Base-by-base conservation (phyloP, 306 rosid genomes). In the Sphenostylis stenocarpa region DNA sequence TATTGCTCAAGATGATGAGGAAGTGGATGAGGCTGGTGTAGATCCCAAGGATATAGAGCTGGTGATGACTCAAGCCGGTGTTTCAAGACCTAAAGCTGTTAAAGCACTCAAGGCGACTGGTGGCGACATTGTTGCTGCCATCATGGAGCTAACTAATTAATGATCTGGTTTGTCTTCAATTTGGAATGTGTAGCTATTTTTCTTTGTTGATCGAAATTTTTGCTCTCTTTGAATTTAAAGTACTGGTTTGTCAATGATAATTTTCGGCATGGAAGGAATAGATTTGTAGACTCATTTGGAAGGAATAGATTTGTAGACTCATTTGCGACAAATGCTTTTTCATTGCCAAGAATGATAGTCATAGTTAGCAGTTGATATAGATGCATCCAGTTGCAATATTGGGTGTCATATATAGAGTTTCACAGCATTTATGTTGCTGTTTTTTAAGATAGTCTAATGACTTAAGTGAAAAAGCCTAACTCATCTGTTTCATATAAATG, bases 1-100 rank as follows among this genome's bases (percentile, higher is more conserved):
- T 6, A 67, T 70, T 24, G 88, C 87, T 24, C 97, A 86, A 36
- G 98, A 91, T 44, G 98, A 93, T 1, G 98, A 93, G 53, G 97
- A 81, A 8, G 97, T 84, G 6, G 98, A 91, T 17, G 98, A 93
- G 81, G 76, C 88, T 0, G 98, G 80, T 17, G 98, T 93, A 5
- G 98, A 93, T 76, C 90, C 90, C 38, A 93, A 93, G 81, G 98
- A 93, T 71, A 87, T 88, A 4, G 98, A 93, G 86, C 79, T 91
- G 83, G 98, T 91, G 81, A 90, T 91, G 90, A 93, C 97, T n/a
- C 98, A 93, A 78, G 97, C 98, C 19, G 96, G 97, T 7, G 98
- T 91, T 44, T 38, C 97, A 5, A 91, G 97, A 84, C 52, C 93
- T 3, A 89, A 65, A 86, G 97, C 97, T 4, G 96, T 93, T 56